Evolutionary conservation across 78 protist genomes (phyloP).

Genomic region (Dictyostelium citrinum): DNA sequence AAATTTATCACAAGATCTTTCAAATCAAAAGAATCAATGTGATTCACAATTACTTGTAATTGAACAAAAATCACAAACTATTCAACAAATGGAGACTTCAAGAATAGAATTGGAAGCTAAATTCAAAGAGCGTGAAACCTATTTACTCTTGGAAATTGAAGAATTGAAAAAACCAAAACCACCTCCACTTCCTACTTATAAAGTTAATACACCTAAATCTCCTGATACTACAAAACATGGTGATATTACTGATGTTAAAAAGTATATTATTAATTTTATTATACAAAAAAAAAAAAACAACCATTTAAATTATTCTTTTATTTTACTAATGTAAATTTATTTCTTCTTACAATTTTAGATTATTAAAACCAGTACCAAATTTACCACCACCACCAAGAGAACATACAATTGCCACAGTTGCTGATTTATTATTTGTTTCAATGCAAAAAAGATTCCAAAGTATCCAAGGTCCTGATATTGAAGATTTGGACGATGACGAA

Average conservation of each 20-base stretch:
- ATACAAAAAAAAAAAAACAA: not conserved
- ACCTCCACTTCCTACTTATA: constrained; percentile 57
- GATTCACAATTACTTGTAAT: not conserved
- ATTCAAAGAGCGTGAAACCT: constrained; percentile 15
- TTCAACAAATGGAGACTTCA: constrained; percentile 1
- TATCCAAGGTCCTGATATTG: constrained; percentile 44
- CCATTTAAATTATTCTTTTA: not conserved
- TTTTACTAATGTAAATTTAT: not conserved
- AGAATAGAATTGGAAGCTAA: not conserved
- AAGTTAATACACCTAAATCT: not conserved
- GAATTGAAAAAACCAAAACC: constrained; percentile 71
- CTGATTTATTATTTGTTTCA: constrained; percentile 61
- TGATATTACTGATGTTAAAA: not conserved
- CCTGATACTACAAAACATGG: not conserved
- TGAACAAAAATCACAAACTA: not conserved
- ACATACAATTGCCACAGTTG: constrained; percentile 44
- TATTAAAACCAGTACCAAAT: constrained; percentile 7
- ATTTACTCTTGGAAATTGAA: constrained; percentile 27
- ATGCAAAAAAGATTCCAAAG: constrained; percentile 63
- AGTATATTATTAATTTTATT: not conserved
- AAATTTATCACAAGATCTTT: not conserved
- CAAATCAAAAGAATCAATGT: not conserved
- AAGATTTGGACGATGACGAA: constrained; percentile 31
- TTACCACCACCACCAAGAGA: constrained; percentile 32
- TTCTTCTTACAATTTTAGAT: not conserved